Evolutionary conservation across 352 stramenopile species (phyloP).

Genomic region (Aphanomyces euteiches): DNA sequence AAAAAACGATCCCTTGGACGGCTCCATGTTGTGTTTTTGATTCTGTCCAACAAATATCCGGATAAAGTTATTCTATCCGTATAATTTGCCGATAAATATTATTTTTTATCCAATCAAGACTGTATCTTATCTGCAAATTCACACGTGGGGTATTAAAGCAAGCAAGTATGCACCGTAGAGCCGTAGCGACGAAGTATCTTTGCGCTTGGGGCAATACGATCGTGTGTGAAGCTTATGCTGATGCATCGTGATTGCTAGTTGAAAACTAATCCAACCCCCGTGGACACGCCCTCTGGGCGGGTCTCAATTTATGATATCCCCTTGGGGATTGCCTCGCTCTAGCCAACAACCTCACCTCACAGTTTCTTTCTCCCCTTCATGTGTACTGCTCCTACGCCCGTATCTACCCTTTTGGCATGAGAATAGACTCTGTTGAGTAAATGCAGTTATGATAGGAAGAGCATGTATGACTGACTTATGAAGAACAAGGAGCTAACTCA

Average conservation of each 20-base stretch:
- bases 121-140: neutral
- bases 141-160: neutral
- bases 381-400: neutral
- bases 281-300: slow-evolving; percentile 84
- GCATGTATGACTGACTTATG: too few species aligned
- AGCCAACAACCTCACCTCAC: too few species aligned
- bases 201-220: slow-evolving; percentile 92
- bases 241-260: slow-evolving; percentile 94
- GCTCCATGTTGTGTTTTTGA: neutral
- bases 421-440: too few species aligned
- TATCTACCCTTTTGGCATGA: neutral
- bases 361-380: neutral
- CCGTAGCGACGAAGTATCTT: slow-evolving; percentile 46
- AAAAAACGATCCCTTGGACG: neutral
- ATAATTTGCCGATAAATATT: too few species aligned
- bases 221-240: slow-evolving; percentile 90
- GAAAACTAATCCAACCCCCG: slow-evolving; percentile 92
- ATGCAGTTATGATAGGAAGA: too few species aligned
- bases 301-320: slow-evolving; percentile 90
- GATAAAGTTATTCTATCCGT: too few species aligned
- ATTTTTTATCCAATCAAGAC: too few species aligned
- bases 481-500: neutral
- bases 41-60: too few species aligned
- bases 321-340: slow-evolving; percentile 29
- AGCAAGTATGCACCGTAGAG: neutral